Conservation (phyloP, 805 yeast species). For the Schizosaccharomyces cryophilus region DNA sequence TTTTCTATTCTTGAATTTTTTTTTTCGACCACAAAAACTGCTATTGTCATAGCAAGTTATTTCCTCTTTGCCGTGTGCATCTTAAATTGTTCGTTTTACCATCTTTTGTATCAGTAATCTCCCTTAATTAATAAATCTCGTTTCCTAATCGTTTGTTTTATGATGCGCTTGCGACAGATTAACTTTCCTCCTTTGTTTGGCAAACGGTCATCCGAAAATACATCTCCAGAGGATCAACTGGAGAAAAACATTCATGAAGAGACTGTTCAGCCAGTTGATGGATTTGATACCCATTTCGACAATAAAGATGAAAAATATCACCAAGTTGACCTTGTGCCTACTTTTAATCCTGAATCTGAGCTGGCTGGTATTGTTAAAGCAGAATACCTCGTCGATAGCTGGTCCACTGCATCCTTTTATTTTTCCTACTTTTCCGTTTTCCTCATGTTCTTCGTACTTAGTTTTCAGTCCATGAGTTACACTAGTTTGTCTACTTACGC, state of each 20-base stretch:
- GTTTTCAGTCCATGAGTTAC: background rate
- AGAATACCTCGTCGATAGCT: background rate
- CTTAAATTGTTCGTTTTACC: no score
- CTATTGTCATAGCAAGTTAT: no score
- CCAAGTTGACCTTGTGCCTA: background rate
- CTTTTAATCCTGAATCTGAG: background rate
- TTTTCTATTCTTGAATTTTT: no score
- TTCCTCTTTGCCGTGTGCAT: no score
- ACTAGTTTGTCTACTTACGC: background rate
- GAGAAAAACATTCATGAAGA: background rate
- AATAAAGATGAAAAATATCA: no score
- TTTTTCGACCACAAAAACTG: no score
- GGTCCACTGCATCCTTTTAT: background rate
- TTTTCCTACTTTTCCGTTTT: background rate
- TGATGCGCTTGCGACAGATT: no score
- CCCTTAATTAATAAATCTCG: no score
- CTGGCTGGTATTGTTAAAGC: background rate
- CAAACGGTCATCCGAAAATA: background rate
- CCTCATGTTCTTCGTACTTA: background rate
- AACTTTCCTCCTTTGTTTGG: background rate
- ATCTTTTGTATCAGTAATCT: no score
- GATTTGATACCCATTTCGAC: no score
- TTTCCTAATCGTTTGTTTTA: no score
- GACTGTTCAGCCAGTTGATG: background rate
- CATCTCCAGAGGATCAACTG: background rate